Evolutionary conservation across 2,329 filamentous ascomycete species (phyloP), one percentile per base, ranked within the genome.

Genomic region (Chaetomiaceae sp.): DNA sequence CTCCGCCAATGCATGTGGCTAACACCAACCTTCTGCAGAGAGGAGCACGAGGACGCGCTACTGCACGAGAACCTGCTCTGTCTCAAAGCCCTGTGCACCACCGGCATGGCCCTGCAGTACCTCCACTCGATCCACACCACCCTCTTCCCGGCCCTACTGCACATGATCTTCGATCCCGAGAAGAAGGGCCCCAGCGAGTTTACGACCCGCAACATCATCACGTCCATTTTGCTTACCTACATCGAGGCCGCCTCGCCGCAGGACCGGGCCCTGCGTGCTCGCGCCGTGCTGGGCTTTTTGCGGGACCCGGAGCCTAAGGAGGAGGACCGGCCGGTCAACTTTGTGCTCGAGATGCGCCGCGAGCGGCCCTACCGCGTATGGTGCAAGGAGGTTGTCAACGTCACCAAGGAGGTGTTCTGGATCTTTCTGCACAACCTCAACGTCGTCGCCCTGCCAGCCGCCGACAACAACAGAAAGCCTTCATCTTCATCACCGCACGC

Each of bases 381-480:
- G 91, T 88, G 84, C 68, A 93, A 90, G 65, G 93, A 98, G 67
- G 81, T 91, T 15, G 83, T 84, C 49, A 90, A 86, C 58, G 91
- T 97, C 38, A 95, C 90, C 34, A 96, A 96, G 65, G 91, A 98
- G 65, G 91, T 97, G 22, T 98, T 98, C 64, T 98, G 91, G 91
- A 97, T 97, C 62, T 98, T 97, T 69, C 75, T 97, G 44, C 91
- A 97, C 66, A 86, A 95, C 57, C 74, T 95, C 48, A 97, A 97
- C 59, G 83, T 96, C 37, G 78, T 97, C 30, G 76, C 88, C 18
- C 66, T 86, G 27, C 78, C 83, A 2, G 60, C 68, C 2, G 38
- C 55, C 24, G 17, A 47, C 3, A 45, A 46, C 19, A 48, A 45
- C n/a, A n/a, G n/a, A n/a, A n/a, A 18, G 12, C n/a, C n/a, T 3